These are phyloP conservation scores for Onygenales sp. DNA, from an alignment of 2,329 filamentous ascomycete species.

Conservation along the genomic window DNA sequence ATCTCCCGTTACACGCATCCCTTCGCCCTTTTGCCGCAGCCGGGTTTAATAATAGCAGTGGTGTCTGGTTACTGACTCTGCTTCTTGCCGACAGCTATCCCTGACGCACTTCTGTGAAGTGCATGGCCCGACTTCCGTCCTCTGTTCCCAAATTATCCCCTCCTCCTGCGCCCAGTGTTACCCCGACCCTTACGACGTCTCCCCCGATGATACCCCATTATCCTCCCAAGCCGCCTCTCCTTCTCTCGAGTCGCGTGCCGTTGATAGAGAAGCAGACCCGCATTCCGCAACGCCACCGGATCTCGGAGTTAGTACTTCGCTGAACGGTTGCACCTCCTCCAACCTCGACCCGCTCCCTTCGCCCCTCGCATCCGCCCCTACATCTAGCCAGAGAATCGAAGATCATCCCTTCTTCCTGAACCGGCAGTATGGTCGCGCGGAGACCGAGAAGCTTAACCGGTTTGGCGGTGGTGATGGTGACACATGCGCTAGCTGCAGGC, in stretches of 20 bases:
- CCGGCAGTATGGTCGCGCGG: conserved; percentile 26
- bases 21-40: background rate
- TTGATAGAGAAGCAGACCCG: conserved; percentile 11
- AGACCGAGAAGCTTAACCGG: conserved; percentile 37
- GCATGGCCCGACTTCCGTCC: conserved; percentile 53
- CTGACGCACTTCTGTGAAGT: conserved; percentile 55
- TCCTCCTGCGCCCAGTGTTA: conserved; percentile 46
- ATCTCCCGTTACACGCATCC: background rate
- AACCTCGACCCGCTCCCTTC: conserved; percentile 14
- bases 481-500: conserved; percentile 48
- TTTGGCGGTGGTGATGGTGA: conserved; percentile 38
- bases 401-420: conserved; percentile 44
- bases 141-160: conserved; percentile 50
- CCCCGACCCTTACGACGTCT: conserved; percentile 26
- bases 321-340: conserved; percentile 7
- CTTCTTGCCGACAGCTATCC: conserved; percentile 39
- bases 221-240: conserved; percentile 22
- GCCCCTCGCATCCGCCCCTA: conserved; percentile 9
- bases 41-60: background rate
- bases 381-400: conserved; percentile 28
- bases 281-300: conserved; percentile 6
- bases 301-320: conserved; percentile 6
- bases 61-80: conserved; percentile 5
- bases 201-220: conserved; percentile 34
- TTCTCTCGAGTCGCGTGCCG: conserved; percentile 1